Evolutionary conservation across 257 asterid species (phyloP), one percentile per base, ranked within the genome.

Genomic region (Ophiorrhiza pumila): DNA sequence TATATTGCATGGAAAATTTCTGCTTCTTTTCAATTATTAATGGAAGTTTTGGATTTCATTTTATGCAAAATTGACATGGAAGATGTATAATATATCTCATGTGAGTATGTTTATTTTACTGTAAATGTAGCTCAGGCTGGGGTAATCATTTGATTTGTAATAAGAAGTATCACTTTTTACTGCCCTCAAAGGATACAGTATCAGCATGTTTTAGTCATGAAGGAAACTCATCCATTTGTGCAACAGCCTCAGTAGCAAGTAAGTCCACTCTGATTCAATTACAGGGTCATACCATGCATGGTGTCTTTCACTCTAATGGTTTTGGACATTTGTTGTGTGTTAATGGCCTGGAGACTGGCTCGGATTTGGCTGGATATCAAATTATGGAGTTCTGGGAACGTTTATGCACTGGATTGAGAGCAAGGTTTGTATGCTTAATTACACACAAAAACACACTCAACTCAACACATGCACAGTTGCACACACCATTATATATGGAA

Each of bases 371-470:
- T 7, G 99, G 99, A 7, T 80, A 85, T 77, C 92, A 89, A 72
- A 87, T 95, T 76, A 90, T 95, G 98, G 98, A 95, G 22, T 89
- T 95, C 22, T 92, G 98, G 99, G 97, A 95, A 59, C 95, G 98
- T 1, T 78, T 95, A 46, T 95, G 98, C 90, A 74, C 91, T 49
- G 87, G 90, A 1, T 78, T 95, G 43, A 85, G 91, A 52, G 99
- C 96, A 47, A 90, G 99, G 99, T 92, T 71, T 25, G 88, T 81
- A 2, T 5, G 0, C 5, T 4, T 25, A 42, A n/a, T n/a, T 2
- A 6, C 12, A 20, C 3, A 5, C 29, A 18, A 14, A 5, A n/a
- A 59, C 61, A n/a, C 61, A 56, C 61, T 12, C 3, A n/a, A n/a
- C n/a, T 37, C 3, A 37, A 37, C 42, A 37, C 42, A 37, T n/a